Evolutionary conservation across 1,139 yeast genomes (phyloP), one percentile per base, ranked within the genome.

Genomic region (Blastobotrys buckinghamii): DNA sequence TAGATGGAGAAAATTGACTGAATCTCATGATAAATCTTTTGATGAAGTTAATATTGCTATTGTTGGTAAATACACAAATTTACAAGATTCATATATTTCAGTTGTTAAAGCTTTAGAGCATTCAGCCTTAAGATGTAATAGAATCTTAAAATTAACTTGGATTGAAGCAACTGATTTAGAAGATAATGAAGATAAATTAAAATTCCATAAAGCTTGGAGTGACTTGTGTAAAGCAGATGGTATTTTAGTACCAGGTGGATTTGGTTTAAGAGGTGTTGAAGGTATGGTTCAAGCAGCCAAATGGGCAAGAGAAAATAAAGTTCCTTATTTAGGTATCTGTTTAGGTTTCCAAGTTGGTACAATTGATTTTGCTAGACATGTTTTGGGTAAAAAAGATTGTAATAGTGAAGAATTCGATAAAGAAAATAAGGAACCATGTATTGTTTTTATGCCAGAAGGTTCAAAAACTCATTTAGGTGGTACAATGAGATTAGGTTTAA

Each of bases 371-470:
- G 90, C 84, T 47, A 82, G 98, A 70, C 78, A 82, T 63, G 84
- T 87, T 35, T 71, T 90, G 55, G 92, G 90, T 43, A 67, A 79
- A 56, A 66, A 74, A 53, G 76, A 75, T 50, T 84, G 95, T 46
- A 84, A 87, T 49, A 88, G 97, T 27, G 81, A 84, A 71, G 99
- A 94, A 71, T 86, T 90, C 61, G 81, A 79, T 59, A 81, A 84
- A 41, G 70, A 75, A 30, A 68, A 79, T 47, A 69, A 74, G 33
- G 88, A 85, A 57, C 88, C 94, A 39, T 81, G 90, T 45, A 95
- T 94, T 54, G 89, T 94, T 46, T 92, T 87, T 74, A 94, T 94
- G 98, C 98, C 99, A 44, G 98, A 94, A 69, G 90, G 92, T 54
- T 95, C 89, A 70, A 94, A 89, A 74, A 82, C 86, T 57, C 89